These are phyloP conservation scores for Lactuca sativa DNA, from an alignment of 129 eudicot genomes.

Conservation along the genomic window DNA sequence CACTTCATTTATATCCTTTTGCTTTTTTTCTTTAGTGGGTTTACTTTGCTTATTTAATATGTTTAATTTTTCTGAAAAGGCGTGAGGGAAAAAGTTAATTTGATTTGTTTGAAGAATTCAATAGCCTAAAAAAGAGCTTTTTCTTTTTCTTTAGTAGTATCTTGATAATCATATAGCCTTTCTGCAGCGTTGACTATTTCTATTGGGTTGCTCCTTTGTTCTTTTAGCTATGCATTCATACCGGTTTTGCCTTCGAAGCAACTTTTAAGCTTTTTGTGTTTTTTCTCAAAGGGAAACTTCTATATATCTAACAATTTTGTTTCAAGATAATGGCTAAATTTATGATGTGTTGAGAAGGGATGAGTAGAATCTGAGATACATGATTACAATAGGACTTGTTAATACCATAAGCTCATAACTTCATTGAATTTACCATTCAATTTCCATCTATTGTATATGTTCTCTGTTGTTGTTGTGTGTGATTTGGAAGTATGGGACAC, in stretches of 20 bases:
- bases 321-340: conserved; percentile 13
- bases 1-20: not conserved
- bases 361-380: conserved; percentile 2
- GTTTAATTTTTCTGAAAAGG: conserved; percentile 21
- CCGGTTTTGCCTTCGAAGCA: conserved; percentile 13
- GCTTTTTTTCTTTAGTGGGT: conserved; percentile 1
- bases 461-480: conserved; percentile 20
- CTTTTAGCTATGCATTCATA: conserved; percentile 5
- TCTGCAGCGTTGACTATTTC: conserved; percentile 29
- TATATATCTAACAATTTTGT: not conserved
- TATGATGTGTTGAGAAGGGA: conserved; percentile 7
- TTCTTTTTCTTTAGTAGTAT: conserved; percentile 15
- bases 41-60: conserved; percentile 12
- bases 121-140: conserved; percentile 17
- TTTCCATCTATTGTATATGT: not conserved
- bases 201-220: conserved; percentile 3
- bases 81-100: conserved; percentile 9
- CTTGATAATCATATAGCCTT: conserved; percentile 25
- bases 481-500: conserved; percentile 22
- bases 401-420: not conserved
- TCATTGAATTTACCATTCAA: conserved; percentile 3
- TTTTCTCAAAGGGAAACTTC: conserved; percentile 5
- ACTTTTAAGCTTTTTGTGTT: conserved; percentile 4
- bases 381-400: not conserved
- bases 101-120: conserved; percentile 13